Evolutionary conservation across 805 yeast genomes (phyloP).

Genomic region (Torulaspora maleeae): DNA sequence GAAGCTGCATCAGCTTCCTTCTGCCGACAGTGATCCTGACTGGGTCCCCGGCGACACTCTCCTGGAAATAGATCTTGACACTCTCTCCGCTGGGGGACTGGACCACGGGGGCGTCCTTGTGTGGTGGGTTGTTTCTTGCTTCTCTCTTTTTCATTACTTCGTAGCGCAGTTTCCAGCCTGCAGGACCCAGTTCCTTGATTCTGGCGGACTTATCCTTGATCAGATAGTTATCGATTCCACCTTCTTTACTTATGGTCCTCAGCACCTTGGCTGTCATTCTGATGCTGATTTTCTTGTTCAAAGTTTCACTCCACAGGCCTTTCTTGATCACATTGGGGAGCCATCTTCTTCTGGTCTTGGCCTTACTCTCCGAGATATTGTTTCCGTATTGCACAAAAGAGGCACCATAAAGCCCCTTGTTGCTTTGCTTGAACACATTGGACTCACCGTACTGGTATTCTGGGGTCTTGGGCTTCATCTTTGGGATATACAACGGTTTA

Average conservation of each 20-base stretch:
- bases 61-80: constrained; percentile 47
- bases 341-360: constrained; percentile 74
- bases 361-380: constrained; percentile 67
- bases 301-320: constrained; percentile 77
- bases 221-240: constrained; percentile 88
- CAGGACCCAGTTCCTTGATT: constrained; percentile 85
- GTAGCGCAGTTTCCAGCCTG: constrained; percentile 87
- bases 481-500: constrained; percentile 46
- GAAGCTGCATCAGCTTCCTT: constrained; percentile 51
- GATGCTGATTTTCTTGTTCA: constrained; percentile 52
- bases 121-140: constrained; percentile 39
- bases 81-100: constrained; percentile 32
- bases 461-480: constrained; percentile 45
- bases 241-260: constrained; percentile 84
- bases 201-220: constrained; percentile 85
- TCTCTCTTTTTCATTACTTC: constrained; percentile 51
- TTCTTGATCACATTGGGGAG: constrained; percentile 75
- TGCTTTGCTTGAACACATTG: constrained; percentile 71
- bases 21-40: constrained; percentile 56
- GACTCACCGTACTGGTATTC: constrained; percentile 79
- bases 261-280: constrained; percentile 75
- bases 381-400: constrained; percentile 72
- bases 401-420: constrained; percentile 89
- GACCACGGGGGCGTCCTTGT: constrained; percentile 36
- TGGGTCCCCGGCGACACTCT: constrained; percentile 40